Conservation (phyloP, 768 basidiomycete species). For the Serendipita sp. region DNA sequence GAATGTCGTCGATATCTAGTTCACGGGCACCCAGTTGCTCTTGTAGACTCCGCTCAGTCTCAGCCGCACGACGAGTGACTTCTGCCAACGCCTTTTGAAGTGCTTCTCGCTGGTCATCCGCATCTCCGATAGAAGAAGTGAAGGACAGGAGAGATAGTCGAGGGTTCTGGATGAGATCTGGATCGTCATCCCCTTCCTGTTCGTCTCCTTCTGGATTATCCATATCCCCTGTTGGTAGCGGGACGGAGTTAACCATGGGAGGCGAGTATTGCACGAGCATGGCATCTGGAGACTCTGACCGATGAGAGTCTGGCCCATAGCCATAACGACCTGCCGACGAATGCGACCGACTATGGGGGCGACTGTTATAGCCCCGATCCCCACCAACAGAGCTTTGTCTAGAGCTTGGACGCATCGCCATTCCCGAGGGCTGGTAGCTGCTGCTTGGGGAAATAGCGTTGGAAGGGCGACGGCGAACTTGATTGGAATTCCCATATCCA, state of each 20-base stretch:
- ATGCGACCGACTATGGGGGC: conserved; percentile 27
- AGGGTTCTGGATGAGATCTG: conserved; percentile 37
- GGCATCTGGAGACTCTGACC: conserved; percentile 24
- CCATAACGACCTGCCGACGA: conserved; percentile 26
- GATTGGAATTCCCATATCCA: background rate
- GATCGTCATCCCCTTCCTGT: conserved; percentile 29
- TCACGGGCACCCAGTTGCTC: conserved; percentile 62
- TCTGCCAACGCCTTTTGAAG: conserved; percentile 61
- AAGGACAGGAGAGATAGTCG: conserved; percentile 38
- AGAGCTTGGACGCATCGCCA: conserved; percentile 52
- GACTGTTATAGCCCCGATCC: conserved; percentile 21
- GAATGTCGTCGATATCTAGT: conserved; percentile 65
- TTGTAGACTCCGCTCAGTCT: conserved; percentile 54
- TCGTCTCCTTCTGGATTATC: conserved; percentile 29
- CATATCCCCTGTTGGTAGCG: conserved; percentile 37
- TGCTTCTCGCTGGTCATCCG: conserved; percentile 56
- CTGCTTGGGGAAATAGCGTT: conserved; percentile 27
- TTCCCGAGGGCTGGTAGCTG: conserved; percentile 37
- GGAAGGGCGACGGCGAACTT: conserved; percentile 29
- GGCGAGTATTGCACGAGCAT: conserved; percentile 23
- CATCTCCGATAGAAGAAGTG: conserved; percentile 46
- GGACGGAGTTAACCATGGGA: conserved; percentile 33
- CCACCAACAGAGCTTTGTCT: conserved; percentile 34
- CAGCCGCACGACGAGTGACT: conserved; percentile 54
- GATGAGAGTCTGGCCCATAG: conserved; percentile 20